phyloP scores from a whole-genome alignment of 2,329 filamentous ascomycete species.

The Clarireedia homoeocarpa region DNA sequence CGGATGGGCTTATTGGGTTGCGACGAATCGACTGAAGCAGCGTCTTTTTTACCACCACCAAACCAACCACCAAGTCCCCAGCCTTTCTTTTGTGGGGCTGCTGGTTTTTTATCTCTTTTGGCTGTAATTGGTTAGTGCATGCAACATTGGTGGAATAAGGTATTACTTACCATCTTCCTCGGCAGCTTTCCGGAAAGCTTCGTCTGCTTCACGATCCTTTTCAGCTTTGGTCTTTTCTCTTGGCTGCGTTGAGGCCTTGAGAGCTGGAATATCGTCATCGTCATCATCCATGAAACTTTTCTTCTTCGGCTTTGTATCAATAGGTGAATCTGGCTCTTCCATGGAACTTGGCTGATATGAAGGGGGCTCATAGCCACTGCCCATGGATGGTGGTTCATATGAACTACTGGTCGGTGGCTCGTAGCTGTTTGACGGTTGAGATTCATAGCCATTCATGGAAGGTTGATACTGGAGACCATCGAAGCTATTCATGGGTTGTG shows the following conservation, averaged over 20 bases:
- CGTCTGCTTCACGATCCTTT: conserved; percentile 72
- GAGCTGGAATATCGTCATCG: conserved; percentile 56
- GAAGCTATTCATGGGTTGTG: conserved; percentile 18
- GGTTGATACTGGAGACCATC: conserved; percentile 12
- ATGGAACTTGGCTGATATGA: conserved; percentile 47
- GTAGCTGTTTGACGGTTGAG: conserved; percentile 23
- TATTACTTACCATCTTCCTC: conserved; percentile 58
- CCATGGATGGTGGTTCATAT: conserved; percentile 28
- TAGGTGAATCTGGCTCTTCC: conserved; percentile 34
- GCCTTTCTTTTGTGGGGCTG: conserved; percentile 47
- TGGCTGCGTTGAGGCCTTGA: conserved; percentile 32
- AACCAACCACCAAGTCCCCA: conserved; percentile 89
- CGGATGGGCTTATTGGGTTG: conserved; percentile 64
- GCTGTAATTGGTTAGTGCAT: conserved; percentile 36
- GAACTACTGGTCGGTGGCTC: conserved; percentile 13
- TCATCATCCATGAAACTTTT: conserved; percentile 81
- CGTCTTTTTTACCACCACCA: conserved; percentile 57
- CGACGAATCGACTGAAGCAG: conserved; percentile 26
- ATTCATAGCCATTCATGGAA: conserved; percentile 32
- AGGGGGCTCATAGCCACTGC: conserved; percentile 33
- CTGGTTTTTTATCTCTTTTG: conserved; percentile 47
- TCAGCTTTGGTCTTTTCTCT: conserved; percentile 55
- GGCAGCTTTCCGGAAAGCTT: conserved; percentile 77
- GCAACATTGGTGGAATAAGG: neutral
- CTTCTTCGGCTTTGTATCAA: conserved; percentile 48